Conservation (phyloP, 306 rosid species). For the Phaseolus lunatus region DNA sequence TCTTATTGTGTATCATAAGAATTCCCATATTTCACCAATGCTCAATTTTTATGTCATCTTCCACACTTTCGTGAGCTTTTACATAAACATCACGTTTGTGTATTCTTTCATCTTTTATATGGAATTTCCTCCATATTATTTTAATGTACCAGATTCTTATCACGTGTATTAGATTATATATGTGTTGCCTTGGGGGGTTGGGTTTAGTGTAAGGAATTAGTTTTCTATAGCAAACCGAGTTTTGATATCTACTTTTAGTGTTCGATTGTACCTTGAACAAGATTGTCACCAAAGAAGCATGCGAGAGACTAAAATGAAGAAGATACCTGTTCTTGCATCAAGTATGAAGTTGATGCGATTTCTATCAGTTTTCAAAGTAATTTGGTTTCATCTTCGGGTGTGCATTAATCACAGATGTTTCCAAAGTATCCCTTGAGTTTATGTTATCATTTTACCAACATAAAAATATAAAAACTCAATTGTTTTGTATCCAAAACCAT, state of each 20-base stretch:
- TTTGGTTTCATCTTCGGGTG: neutral
- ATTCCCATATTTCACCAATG: neutral
- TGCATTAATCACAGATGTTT: neutral
- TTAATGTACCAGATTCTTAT: neutral
- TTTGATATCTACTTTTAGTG: no score
- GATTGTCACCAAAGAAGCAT: neutral
- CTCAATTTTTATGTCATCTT: neutral
- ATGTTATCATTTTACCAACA: neutral
- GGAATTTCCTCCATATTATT: neutral
- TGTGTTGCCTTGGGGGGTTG: no score
- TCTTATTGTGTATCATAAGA: slow-evolving; percentile 12
- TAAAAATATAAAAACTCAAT: no score
- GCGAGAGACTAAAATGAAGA: no score
- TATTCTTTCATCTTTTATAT: neutral
- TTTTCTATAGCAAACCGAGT: no score
- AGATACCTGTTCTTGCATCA: no score
- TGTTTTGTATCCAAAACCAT: neutral
- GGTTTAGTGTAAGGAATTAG: no score
- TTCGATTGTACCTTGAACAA: no score
- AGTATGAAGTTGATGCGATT: neutral
- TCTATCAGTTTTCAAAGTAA: neutral
- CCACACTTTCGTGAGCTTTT: neutral
- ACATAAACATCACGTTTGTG: neutral
- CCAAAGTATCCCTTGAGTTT: neutral
- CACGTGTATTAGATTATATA: no score